phyloP scores from a whole-genome alignment of 495 filamentous ascomycete species.

The Hyaloscypha hepaticicola region DNA sequence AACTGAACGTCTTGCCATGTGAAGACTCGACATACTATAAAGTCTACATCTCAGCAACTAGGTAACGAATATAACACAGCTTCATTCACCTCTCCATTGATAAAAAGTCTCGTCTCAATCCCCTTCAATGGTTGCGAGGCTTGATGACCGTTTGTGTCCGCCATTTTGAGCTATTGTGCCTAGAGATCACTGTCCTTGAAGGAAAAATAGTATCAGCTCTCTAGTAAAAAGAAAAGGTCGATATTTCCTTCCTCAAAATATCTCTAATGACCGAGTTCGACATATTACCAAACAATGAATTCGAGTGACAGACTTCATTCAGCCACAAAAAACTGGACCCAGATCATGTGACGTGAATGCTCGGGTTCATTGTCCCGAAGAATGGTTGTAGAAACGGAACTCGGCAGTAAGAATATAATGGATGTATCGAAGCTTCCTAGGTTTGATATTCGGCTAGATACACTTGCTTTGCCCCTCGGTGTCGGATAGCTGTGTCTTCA shows the following conservation, averaged over 20 bases:
- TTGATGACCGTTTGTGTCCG: not conserved
- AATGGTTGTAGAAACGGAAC: not conserved
- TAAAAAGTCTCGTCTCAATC: constrained; percentile 39
- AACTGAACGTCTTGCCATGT: constrained; percentile 36
- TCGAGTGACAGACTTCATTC: not conserved
- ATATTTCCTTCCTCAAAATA: not conserved
- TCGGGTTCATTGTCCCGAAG: not conserved
- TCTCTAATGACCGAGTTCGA: not conserved
- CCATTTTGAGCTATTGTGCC: not conserved
- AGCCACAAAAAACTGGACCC: not conserved
- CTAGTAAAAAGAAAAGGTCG: not conserved
- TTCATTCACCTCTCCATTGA: constrained; percentile 38
- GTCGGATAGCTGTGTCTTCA: not conserved
- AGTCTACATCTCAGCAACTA: not conserved
- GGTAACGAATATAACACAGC: not conserved
- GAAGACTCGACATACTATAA: constrained; percentile 39
- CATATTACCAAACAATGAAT: not conserved
- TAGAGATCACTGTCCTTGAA: not conserved
- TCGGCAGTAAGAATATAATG: not conserved
- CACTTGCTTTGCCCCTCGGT: not conserved
- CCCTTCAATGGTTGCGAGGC: not conserved
- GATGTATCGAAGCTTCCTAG: not conserved
- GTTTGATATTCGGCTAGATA: not conserved
- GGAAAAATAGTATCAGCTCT: not conserved
- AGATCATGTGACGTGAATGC: not conserved